Evolutionary conservation across 257 asterid genomes (phyloP).

Genomic region (Ligustrum vulgare): DNA sequence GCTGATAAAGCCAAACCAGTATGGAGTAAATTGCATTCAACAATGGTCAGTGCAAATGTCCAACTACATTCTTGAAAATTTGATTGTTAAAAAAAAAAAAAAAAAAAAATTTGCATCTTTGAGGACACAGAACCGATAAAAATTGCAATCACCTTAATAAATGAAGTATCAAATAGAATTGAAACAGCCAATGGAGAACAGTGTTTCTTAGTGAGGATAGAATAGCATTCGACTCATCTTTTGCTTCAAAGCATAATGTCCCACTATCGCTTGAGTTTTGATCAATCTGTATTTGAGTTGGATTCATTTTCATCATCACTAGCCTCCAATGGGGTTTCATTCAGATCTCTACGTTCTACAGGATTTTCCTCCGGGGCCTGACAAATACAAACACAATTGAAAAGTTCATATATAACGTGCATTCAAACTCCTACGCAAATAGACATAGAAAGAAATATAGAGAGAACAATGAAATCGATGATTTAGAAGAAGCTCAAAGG

Average conservation of each 20-base stretch:
- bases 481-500: neutral
- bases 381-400: conserved; percentile 18
- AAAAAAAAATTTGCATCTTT: conserved; percentile 22
- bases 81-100: too few species aligned
- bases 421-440: neutral
- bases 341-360: conserved; percentile 67
- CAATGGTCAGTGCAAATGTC: neutral
- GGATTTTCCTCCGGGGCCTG: conserved; percentile 44
- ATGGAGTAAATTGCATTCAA: neutral
- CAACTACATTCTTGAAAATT: neutral
- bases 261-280: conserved; percentile 6
- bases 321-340: conserved; percentile 70
- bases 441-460: neutral
- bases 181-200: neutral
- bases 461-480: too few species aligned
- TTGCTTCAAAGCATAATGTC: neutral
- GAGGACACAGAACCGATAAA: conserved; percentile 23
- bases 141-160: conserved; percentile 27
- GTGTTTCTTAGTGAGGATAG: conserved; percentile 4
- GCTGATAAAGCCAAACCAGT: neutral
- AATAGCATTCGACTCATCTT: conserved; percentile 1
- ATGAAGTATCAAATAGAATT: conserved; percentile 16
- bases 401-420: neutral
- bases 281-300: conserved; percentile 36
- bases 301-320: conserved; percentile 47